A percentile compares a stretch with the other conserved stretches of the same genome.
These are phyloP conservation scores for Fusarium sp. DNA, from an alignment of 2,329 filamentous ascomycete genomes.

Conservation along the genomic window DNA sequence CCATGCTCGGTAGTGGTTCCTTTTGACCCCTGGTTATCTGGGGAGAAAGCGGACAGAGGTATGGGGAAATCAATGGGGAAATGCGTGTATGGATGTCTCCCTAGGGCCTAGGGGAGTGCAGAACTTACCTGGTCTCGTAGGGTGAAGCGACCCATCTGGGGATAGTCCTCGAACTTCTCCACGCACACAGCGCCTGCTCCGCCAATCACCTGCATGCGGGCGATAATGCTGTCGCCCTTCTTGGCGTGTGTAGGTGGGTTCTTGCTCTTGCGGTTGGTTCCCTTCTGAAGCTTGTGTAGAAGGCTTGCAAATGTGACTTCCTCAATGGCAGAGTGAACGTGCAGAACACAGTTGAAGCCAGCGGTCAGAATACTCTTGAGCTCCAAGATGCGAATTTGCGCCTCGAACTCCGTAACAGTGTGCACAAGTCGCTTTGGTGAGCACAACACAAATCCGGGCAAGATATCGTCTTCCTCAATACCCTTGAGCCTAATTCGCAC, in stretches of 20 bases:
- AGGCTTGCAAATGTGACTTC: slow-evolving; percentile 92
- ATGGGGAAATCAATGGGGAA: slow-evolving; percentile 22
- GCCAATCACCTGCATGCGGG: slow-evolving; percentile 86
- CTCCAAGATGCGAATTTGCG: slow-evolving; percentile 94
- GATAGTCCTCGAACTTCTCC: slow-evolving; percentile 94
- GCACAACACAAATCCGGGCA: slow-evolving; percentile 95
- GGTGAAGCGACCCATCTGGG: slow-evolving; percentile 91
- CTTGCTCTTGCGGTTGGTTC: slow-evolving; percentile 93
- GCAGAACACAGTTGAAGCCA: slow-evolving; percentile 97
- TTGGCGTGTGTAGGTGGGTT: slow-evolving; percentile 90
- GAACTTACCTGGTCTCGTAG: slow-evolving; percentile 81
- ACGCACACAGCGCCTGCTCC: slow-evolving; percentile 89
- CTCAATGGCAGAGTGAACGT: slow-evolving; percentile 97
- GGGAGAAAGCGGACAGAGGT: slow-evolving; percentile 15
- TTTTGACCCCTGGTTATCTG: slow-evolving; percentile 1
- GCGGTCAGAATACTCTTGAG: slow-evolving; percentile 93
- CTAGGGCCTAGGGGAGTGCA: slow-evolving; percentile 24
- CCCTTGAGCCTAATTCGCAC: slow-evolving; percentile 91
- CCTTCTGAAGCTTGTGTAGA: slow-evolving; percentile 94
- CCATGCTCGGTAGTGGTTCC: slow-evolving; percentile 9
- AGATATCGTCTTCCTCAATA: slow-evolving; percentile 96
- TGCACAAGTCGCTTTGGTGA: slow-evolving; percentile 94
- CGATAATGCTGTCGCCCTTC: slow-evolving; percentile 85
- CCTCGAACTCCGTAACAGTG: slow-evolving; percentile 89
- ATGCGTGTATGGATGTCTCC: neutral